These are phyloP conservation scores for Fusarium sp. DNA, from an alignment of 2,329 filamentous ascomycete genomes.

Conservation along the genomic window DNA sequence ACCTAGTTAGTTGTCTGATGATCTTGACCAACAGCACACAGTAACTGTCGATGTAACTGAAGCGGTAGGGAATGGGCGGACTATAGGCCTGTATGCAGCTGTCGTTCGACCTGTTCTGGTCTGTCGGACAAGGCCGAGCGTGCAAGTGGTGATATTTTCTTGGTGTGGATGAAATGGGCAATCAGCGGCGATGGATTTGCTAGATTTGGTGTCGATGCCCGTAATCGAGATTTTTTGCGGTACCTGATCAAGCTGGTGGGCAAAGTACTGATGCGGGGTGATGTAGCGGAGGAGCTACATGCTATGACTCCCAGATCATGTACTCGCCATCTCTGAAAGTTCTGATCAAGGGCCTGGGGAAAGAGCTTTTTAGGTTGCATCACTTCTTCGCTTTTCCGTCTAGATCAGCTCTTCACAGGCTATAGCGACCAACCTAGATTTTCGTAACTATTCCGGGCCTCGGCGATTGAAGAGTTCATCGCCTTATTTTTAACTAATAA, in stretches of 20 bases:
- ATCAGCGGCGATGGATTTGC: constrained; percentile 34
- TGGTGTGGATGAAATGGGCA: constrained; percentile 40
- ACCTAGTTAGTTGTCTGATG: background rate
- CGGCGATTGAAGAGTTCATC: constrained; percentile 18
- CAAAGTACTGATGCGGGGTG: constrained; percentile 20
- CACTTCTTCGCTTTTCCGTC: constrained; percentile 18
- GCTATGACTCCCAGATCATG: constrained; percentile 8
- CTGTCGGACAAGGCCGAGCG: constrained; percentile 34
- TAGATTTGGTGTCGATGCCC: constrained; percentile 38
- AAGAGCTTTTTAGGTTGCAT: constrained; percentile 23
- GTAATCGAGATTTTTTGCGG: constrained; percentile 41
- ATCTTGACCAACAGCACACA: background rate
- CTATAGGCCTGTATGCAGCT: constrained; percentile 29
- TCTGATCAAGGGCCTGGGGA: constrained; percentile 21
- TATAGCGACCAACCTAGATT: constrained; percentile 7
- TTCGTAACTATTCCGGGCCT: constrained; percentile 13
- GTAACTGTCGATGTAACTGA: background rate
- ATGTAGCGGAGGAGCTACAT: constrained; percentile 11
- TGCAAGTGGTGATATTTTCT: constrained; percentile 24
- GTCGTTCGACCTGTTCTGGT: constrained; percentile 39
- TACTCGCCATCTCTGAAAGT: constrained; percentile 28
- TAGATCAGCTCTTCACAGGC: constrained; percentile 30
- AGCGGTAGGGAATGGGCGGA: constrained; percentile 27
- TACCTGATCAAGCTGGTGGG: constrained; percentile 31
- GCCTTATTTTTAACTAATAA: background rate